Percentiles rank a stretch among this genome's conserved stretches.
Evolutionary conservation across 148 eudicot species (phyloP).

Genomic region (Camellia granthamiana): DNA sequence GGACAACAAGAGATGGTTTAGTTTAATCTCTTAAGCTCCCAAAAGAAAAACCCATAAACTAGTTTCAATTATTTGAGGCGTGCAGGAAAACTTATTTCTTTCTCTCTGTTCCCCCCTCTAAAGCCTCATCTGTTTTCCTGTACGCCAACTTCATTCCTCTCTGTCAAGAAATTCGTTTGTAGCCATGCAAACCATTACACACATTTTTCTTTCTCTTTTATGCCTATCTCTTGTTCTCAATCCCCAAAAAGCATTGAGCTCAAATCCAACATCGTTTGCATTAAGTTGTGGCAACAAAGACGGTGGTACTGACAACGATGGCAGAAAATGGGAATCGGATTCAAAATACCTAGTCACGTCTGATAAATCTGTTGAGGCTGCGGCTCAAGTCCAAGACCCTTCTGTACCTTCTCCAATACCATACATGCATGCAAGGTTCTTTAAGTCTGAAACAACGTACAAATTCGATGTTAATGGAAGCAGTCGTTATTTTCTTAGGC

Average conservation of each 20-base stretch:
- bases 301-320: slow-evolving; percentile 49
- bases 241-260: not conserved
- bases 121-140: slow-evolving; percentile 18
- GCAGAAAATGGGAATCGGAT: slow-evolving; percentile 65
- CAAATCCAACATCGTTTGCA: not conserved
- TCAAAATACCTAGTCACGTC: slow-evolving; percentile 33
- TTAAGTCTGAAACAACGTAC: slow-evolving; percentile 46
- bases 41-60: not conserved
- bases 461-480: slow-evolving; percentile 41
- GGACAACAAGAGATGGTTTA: slow-evolving; percentile 7
- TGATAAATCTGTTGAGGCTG: slow-evolving; percentile 27
- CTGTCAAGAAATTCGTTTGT: not conserved
- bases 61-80: not conserved
- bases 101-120: not conserved
- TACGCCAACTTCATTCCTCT: slow-evolving; percentile 7
- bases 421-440: slow-evolving; percentile 62
- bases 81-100: slow-evolving; percentile 9
- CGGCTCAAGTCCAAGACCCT: slow-evolving; percentile 60
- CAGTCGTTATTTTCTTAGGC: slow-evolving; percentile 40
- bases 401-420: slow-evolving; percentile 64
- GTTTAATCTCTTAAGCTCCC: not conserved
- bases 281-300: slow-evolving; percentile 45
- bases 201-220: slow-evolving; percentile 6
- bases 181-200: slow-evolving; percentile 15
- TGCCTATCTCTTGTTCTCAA: not conserved